Base-by-base conservation (phyloP, 805 yeast species). In the Komagataella ulmi region DNA sequence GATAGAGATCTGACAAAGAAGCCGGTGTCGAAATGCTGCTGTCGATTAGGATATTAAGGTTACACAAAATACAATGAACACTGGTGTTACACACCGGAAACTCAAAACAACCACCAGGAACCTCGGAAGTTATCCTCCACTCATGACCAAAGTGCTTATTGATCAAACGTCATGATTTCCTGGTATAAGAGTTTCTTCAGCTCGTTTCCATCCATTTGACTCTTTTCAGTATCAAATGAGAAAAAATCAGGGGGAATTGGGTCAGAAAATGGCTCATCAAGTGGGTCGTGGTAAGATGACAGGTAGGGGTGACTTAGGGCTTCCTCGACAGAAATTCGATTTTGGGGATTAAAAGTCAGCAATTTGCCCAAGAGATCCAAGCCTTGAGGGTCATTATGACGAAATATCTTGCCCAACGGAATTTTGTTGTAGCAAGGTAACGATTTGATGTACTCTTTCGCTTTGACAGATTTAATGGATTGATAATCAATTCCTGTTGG, bases 261-360 rank as follows among this genome's bases (percentile, higher is more conserved):
- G 30, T 69, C 72, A 44, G 77, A 74, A 17, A 63, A 63, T 0
- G 88, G 88, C 61, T 85, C 93, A 58, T 84, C 90, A 40, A 76
- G 77, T 7, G 85, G 83, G 56, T 80, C 86, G 58, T 86, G 87
- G 60, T 84, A 85, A 18, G 77, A 67, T 50, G 71, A 69, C 49
- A 86, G 68, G 59, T 85, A 86, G 1, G 96, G 95, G 63, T 91
- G 98, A 54, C 74, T 70, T 44, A 91, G 73, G 0, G 97, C 95
- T 54, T 85, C 84, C 48, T 77, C 84, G 3, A 88, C 96, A 1
- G 88, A 79, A 56, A 91, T 83, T 60, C 99, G 73, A 58, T 84
- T 80, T 3, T 73, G 65, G 1, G 97, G 97, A 61, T 89, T 87
- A 63, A 91, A 91, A 3, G 83, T 76, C 46, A 91, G 74, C 73